A percentile compares a stretch with the other conserved stretches of the same genome.
Evolutionary conservation across 148 eudicot genomes (phyloP).

Genomic region (Oxyria digyna): DNA sequence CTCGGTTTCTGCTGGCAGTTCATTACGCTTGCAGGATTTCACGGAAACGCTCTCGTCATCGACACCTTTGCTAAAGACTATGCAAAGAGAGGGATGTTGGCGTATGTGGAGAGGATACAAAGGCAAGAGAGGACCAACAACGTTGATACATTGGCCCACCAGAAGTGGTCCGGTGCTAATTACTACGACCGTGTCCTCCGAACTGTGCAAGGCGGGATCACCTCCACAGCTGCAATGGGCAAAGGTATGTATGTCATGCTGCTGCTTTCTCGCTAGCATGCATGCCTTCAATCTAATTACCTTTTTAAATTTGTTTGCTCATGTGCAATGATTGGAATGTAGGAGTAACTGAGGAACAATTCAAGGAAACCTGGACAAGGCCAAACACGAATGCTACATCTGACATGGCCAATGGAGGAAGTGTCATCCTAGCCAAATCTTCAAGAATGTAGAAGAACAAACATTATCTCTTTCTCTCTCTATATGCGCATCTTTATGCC

Average conservation of each 20-base stretch:
- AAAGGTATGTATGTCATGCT: slow-evolving; percentile 63
- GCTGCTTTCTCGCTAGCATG: too few relatives aligned
- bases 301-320: too few relatives aligned
- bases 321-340: not conserved
- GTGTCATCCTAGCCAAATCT: slow-evolving; percentile 44
- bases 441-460: slow-evolving; percentile 17
- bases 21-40: slow-evolving; percentile 75
- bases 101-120: slow-evolving; percentile 76
- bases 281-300: not conserved
- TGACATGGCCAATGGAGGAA: slow-evolving; percentile 23
- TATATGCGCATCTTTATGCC: not conserved
- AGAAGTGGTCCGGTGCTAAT: slow-evolving; percentile 88
- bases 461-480: too few relatives aligned
- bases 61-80: slow-evolving; percentile 70
- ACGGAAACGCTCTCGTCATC: slow-evolving; percentile 52
- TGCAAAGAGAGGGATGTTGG: slow-evolving; percentile 63
- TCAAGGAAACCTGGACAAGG: slow-evolving; percentile 63
- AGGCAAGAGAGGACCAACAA: slow-evolving; percentile 60
- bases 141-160: slow-evolving; percentile 73
- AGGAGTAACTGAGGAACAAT: slow-evolving; percentile 78
- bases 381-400: slow-evolving; percentile 35
- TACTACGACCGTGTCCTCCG: slow-evolving; percentile 66
- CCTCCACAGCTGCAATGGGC: slow-evolving; percentile 89
- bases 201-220: slow-evolving; percentile 85
- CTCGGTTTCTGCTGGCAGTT: slow-evolving; percentile 74